These are phyloP conservation scores for Stephanodiscus minutulus DNA, from an alignment of 108 stramenopile genomes.

Conservation along the genomic window DNA sequence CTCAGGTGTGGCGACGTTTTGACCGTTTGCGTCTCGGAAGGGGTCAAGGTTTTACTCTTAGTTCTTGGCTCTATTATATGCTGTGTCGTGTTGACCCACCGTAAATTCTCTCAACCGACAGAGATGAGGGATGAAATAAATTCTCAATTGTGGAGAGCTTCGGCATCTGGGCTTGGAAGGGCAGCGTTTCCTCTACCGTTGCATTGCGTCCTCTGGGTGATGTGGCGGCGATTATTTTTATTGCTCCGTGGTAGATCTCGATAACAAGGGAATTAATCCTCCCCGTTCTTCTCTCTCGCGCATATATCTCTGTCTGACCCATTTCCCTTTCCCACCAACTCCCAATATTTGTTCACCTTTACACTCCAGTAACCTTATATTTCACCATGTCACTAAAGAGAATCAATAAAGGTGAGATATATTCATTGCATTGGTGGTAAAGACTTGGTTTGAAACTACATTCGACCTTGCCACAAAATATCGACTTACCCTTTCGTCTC, in stretches of 20 bases:
- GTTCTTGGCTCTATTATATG: too few relatives aligned
- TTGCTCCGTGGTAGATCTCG: neutral
- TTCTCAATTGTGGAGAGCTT: too few relatives aligned
- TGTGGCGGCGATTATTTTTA: neutral
- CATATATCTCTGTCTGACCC: neutral
- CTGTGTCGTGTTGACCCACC: too few relatives aligned
- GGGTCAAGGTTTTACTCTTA: too few relatives aligned
- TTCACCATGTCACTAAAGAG: constrained; percentile 84
- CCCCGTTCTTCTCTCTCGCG: neutral
- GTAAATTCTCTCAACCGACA: too few relatives aligned
- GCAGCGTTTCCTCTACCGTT: neutral
- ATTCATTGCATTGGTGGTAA: neutral
- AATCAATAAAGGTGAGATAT: constrained; percentile 86
- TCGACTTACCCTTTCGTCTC: neutral
- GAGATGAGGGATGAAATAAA: too few relatives aligned
- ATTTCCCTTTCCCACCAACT: neutral
- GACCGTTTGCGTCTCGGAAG: too few relatives aligned
- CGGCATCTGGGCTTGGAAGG: too few relatives aligned
- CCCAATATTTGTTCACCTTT: neutral
- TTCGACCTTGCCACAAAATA: neutral
- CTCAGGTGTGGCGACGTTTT: too few relatives aligned
- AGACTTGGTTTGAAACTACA: neutral
- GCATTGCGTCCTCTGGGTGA: neutral
- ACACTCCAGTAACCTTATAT: neutral
- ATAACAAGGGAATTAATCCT: neutral